A percentile compares a stretch with the other conserved stretches of the same genome.
These are phyloP conservation scores for Cichorium intybus DNA, from an alignment of 140 eudicot genomes.

Conservation along the genomic window DNA sequence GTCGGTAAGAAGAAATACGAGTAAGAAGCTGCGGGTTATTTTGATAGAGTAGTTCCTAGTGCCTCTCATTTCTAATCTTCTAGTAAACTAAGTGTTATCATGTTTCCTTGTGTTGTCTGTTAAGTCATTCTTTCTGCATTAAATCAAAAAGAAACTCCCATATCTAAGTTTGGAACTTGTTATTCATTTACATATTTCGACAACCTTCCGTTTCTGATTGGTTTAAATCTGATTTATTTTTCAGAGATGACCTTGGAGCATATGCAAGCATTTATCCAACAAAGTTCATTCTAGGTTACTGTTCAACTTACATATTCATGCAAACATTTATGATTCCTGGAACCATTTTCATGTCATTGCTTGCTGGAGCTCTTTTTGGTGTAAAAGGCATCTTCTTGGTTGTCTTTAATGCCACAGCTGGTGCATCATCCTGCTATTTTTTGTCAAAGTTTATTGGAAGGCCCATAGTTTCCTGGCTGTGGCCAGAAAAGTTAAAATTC, in stretches of 20 bases:
- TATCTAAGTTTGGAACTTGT: not conserved
- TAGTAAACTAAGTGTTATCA: not conserved
- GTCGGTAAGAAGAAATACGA: not conserved
- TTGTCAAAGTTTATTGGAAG: constrained; percentile 90
- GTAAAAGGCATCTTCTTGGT: constrained; percentile 92
- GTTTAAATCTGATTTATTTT: constrained; percentile 11
- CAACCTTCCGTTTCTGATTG: constrained; percentile 1
- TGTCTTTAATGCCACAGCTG: constrained; percentile 93
- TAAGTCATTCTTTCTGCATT: too few relatives aligned
- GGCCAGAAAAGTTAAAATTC: constrained; percentile 88
- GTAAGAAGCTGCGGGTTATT: too few relatives aligned
- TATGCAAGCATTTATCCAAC: constrained; percentile 78
- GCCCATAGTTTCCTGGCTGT: constrained; percentile 85
- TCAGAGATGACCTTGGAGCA: constrained; percentile 75
- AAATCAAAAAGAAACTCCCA: too few relatives aligned
- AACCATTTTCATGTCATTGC: constrained; percentile 93
- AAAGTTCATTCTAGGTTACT: constrained; percentile 87
- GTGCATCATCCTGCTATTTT: constrained; percentile 93
- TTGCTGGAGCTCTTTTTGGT: constrained; percentile 99
- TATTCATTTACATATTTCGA: not conserved
- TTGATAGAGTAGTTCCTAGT: not conserved
- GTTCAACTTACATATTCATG: constrained; percentile 98
- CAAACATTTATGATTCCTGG: constrained; percentile 99
- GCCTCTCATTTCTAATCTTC: not conserved
- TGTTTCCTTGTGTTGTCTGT: not conserved